These are phyloP conservation scores for Mantamonas sphyraenae DNA, from an alignment of 78 protist genomes.

Conservation along the genomic window DNA sequence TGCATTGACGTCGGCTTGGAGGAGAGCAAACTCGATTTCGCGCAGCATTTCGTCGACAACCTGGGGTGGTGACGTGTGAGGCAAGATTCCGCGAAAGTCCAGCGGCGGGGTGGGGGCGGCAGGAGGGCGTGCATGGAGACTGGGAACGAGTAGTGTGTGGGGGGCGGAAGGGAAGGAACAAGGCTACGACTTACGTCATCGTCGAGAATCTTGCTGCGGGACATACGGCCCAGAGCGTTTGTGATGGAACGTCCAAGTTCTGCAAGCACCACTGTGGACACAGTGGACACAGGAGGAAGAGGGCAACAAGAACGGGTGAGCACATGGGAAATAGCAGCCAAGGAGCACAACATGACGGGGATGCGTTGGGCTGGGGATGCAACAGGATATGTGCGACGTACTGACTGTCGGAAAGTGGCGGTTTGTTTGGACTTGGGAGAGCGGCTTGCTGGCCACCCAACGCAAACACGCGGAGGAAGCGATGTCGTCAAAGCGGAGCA, in stretches of 20 bases:
- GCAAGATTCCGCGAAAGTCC: not conserved
- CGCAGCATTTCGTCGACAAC: conserved; percentile 46
- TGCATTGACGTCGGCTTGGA: conserved; percentile 82
- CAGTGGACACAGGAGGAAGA: too few relatives aligned
- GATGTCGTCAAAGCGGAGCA: too few relatives aligned
- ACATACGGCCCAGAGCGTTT: conserved; percentile 64
- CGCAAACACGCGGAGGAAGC: too few relatives aligned
- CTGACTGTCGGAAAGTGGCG: too few relatives aligned
- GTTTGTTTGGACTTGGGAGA: too few relatives aligned
- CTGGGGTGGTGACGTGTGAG: not conserved
- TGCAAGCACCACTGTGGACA: conserved; percentile 88
- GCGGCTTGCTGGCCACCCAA: too few relatives aligned
- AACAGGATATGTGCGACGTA: too few relatives aligned
- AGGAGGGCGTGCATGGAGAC: not conserved
- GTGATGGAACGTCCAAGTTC: conserved; percentile 76
- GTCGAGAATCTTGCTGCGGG: conserved; percentile 52
- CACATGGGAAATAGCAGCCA: too few relatives aligned
- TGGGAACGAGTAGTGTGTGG: too few relatives aligned
- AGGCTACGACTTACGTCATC: conserved; percentile 38
- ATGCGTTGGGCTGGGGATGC: too few relatives aligned
- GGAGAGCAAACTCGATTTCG: conserved; percentile 76
- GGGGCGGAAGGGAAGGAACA: not conserved
- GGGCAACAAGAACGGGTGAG: too few relatives aligned
- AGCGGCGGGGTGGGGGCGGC: not conserved
- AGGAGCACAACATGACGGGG: too few relatives aligned